Base-by-base conservation (phyloP, 1,284 basidiomycete genomes). In the Sanguinoderma infundibulare region DNA sequence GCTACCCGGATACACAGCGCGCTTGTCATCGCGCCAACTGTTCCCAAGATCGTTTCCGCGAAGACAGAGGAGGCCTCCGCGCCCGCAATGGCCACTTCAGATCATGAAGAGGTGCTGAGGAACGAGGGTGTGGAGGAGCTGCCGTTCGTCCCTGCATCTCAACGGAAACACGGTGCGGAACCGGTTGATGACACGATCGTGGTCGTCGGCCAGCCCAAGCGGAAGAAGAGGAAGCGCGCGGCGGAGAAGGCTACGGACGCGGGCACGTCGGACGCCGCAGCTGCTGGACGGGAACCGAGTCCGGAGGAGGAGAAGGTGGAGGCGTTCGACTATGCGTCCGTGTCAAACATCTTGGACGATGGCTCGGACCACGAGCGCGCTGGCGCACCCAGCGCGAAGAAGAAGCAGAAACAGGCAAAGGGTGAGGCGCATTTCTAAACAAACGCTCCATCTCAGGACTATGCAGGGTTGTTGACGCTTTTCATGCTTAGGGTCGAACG, bases 291-390 rank as follows among this genome's bases (percentile, higher is more conserved):
- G 32, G 34, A 26, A 12, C 9, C 32, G 26, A 34, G 5, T 22
- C 2, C 14, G 0, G 38, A 36, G 26, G 34, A 55, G 53, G 36
- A 53, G 14, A 73, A 75, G 30, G 75, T 78, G 46, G 83, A 82
- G 50, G 79, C 79, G 39, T 96, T 95, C 72, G 92, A 95, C 76
- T 96, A 95, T 73, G 76, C 83, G 2, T 76, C 80, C 5, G 86
- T 84, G 42, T 86, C 91, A 10, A 95, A 94, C 72, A 84, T 96
- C 58, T 77, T 97, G 63, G 95, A 97, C 70, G 83, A 85, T 63
- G 79, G 80, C 50, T 79, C 81, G 14, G 77, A 80, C 32, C 77
- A 79, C 60, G 78, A 79, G 56, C 71, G 66, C 47, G 72, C 69
- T 61, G 68, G 76, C 46, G 73, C 67, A 61, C 74, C 70, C 68